Evolutionary conservation across 768 basidiomycete genomes (phyloP).

Genomic region (Boletus tomentosulus): DNA sequence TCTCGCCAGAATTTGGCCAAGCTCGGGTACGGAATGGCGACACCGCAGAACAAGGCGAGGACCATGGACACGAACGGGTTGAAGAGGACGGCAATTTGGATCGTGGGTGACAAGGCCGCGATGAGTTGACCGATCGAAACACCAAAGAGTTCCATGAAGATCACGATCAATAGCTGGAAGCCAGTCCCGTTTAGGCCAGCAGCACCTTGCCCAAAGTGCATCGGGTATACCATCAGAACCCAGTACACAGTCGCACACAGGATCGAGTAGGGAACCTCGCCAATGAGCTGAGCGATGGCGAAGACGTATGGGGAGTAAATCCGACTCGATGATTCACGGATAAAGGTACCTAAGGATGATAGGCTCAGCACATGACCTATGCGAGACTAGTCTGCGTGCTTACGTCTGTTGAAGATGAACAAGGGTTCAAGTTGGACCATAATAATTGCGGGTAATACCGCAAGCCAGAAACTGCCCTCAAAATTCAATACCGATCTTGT

Average conservation of each 20-base stretch:
- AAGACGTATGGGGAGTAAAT: conserved; percentile 88
- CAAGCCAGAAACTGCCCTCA: conserved; percentile 54
- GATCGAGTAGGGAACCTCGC: conserved; percentile 75
- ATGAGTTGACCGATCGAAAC: conserved; percentile 74
- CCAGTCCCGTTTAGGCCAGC: conserved; percentile 60
- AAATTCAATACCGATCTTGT: neutral
- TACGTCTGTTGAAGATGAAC: conserved; percentile 69
- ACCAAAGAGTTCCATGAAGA: conserved; percentile 69
- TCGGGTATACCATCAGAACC: conserved; percentile 69
- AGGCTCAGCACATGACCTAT: neutral
- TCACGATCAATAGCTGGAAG: conserved; percentile 64
- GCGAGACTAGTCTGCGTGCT: conserved; percentile 22
- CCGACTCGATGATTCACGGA: conserved; percentile 68
- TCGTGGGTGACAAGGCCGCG: conserved; percentile 70
- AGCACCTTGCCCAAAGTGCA: conserved; percentile 61
- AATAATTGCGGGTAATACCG: conserved; percentile 67
- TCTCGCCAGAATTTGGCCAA: conserved; percentile 64
- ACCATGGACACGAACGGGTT: conserved; percentile 71
- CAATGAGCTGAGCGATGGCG: conserved; percentile 73
- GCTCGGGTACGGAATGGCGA: conserved; percentile 66
- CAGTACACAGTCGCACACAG: conserved; percentile 73
- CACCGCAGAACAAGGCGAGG: conserved; percentile 74
- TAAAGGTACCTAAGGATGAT: conserved; percentile 33
- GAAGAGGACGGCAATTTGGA: conserved; percentile 76
- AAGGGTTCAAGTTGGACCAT: conserved; percentile 70